Evolutionary conservation across 768 basidiomycete species (phyloP).

Genomic region (Agrocybe praecox): DNA sequence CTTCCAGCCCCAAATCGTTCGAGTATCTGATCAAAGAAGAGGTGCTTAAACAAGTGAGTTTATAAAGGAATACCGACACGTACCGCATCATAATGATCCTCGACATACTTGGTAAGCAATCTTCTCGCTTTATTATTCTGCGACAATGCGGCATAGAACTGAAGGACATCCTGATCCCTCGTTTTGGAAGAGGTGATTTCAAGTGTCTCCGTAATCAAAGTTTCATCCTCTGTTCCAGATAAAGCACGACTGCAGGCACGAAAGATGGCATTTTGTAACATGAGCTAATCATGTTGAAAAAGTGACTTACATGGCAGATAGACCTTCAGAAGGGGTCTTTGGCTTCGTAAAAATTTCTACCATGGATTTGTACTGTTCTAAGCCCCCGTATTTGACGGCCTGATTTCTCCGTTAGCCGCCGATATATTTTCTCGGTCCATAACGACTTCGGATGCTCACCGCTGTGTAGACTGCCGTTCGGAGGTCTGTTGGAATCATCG

Average conservation of each 20-base stretch:
- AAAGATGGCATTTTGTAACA: constrained; percentile 5
- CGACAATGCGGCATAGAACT: constrained; percentile 16
- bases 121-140: constrained; percentile 6
- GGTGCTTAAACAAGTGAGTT: background rate
- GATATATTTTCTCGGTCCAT: too few species aligned
- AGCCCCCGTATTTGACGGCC: constrained; percentile 77
- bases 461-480: constrained; percentile 53
- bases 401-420: background rate
- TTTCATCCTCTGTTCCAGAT: constrained; percentile 56
- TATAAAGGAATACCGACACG: background rate
- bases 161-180: constrained; percentile 62
- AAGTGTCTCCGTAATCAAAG: constrained; percentile 64
- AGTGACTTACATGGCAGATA: constrained; percentile 63
- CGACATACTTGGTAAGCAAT: background rate
- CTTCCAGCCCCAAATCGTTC: constrained; percentile 2
- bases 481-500: constrained; percentile 80
- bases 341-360: constrained; percentile 22
- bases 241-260: constrained; percentile 67
- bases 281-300: too few species aligned
- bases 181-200: constrained; percentile 57
- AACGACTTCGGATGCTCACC: too few species aligned
- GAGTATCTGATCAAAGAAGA: background rate
- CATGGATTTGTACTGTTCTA: constrained; percentile 72
- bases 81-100: constrained; percentile 3
- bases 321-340: constrained; percentile 69